Evolutionary conservation across 2,329 filamentous ascomycete species (phyloP), one percentile per base, ranked within the genome.

Genomic region (Botrytis porri): DNA sequence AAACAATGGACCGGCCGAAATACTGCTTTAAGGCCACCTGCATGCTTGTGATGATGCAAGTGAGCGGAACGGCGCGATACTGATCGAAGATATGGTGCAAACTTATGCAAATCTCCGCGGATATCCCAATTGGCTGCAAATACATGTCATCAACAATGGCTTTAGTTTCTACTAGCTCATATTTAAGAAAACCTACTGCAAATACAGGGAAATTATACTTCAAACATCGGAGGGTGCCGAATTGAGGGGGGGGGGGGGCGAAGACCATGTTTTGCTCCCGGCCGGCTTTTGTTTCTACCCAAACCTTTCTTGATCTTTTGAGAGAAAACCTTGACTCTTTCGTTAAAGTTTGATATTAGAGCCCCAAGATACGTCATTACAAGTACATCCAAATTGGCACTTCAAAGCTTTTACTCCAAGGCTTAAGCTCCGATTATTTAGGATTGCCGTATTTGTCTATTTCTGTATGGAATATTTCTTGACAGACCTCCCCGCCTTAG

Each of bases 21-120:
- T 54, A 39, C n/a, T 67, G 22, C n/a, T 57, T 67, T 4, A 57
- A 32, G 20, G 48, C 35, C 10, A 18, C 48, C 35, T 41, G 65
- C 65, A 67, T 67, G 10, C n/a, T 32, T 67, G 22, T 57, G 9
- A 66, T 39, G 32, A 57, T 67, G 48, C 48, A 67, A 67, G 25
- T 57, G 16, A 37, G 12, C 48, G 35, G 35, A n/a, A 32, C 25
- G 35, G 65, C 48, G 65, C 18, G 37, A 18, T 41, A 5, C 32
- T 41, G 48, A 67, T 67, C 64, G 25, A 66, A 54, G 25, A 39
- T 29, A 1, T 39, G 39, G 39, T 39, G 45, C 45, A n/a, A 32
- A 39, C 10, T 57, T 41, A 10, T 41, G 48, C 35, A 57, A 22
- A 54, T 43, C 22, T 43, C 18, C n/a, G 48, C 37, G 25, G 35